Conservation (phyloP, 306 rosid genomes). For the Albizia julibrissin region DNA sequence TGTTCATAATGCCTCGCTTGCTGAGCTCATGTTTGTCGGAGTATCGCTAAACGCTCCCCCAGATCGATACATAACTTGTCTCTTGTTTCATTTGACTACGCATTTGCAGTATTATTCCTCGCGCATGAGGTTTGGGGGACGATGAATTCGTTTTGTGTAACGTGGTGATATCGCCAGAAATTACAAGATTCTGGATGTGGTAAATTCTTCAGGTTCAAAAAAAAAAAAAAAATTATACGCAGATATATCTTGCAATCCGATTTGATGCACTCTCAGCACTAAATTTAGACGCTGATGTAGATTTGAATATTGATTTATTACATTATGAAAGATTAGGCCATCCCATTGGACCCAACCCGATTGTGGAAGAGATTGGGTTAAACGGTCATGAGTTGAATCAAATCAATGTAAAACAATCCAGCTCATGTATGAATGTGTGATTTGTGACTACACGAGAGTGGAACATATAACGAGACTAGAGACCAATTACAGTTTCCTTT, state of each 20-base stretch:
- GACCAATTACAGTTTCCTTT: neutral
- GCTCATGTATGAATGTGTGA: neutral
- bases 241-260: too few species aligned
- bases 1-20: neutral
- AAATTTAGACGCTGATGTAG: too few species aligned
- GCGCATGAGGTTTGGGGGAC: neutral
- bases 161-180: neutral
- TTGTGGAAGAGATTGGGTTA: too few species aligned
- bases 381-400: neutral
- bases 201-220: neutral
- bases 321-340: too few species aligned
- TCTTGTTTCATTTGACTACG: neutral
- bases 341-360: too few species aligned
- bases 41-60: neutral
- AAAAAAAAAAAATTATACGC: too few species aligned
- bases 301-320: too few species aligned
- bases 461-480: neutral
- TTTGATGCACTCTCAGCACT: too few species aligned
- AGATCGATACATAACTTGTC: neutral
- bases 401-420: neutral
- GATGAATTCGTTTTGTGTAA: neutral
- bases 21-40: neutral
- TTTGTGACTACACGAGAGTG: neutral
- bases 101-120: neutral
- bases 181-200: neutral